A percentile compares a stretch with the other conserved stretches of the same genome.
These are phyloP conservation scores for Calonectria montana DNA, from an alignment of 2,329 filamentous ascomycete genomes.

Conservation along the genomic window DNA sequence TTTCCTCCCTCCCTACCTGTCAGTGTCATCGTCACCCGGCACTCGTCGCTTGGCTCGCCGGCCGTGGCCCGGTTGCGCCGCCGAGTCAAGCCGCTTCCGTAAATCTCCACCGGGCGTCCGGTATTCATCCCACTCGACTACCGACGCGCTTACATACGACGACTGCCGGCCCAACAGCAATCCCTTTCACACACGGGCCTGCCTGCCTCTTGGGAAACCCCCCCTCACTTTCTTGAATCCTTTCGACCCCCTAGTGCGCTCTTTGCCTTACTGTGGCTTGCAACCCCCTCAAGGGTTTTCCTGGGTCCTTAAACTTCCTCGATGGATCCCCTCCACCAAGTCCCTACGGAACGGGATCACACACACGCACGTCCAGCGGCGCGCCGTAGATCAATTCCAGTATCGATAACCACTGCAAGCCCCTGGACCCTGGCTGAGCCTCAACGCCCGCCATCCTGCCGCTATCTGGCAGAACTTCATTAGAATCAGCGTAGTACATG, in stretches of 20 bases:
- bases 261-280: not conserved
- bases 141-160: slow-evolving; percentile 10
- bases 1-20: not conserved
- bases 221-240: not conserved
- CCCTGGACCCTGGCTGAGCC: not conserved
- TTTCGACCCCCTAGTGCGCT: not conserved
- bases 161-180: not conserved
- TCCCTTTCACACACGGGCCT: not conserved
- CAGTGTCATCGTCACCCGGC: not conserved
- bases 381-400: slow-evolving; percentile 6
- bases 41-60: not conserved
- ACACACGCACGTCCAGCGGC: not conserved
- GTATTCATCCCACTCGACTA: slow-evolving; percentile 22
- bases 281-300: not conserved
- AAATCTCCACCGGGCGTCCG: slow-evolving; percentile 21
- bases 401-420: not conserved
- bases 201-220: not conserved
- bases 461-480: not conserved
- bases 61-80: slow-evolving; percentile 10
- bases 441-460: slow-evolving; percentile 18
- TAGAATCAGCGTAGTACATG: slow-evolving; percentile 10
- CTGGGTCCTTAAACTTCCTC: not conserved
- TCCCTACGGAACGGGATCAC: slow-evolving; percentile 10
- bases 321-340: not conserved
- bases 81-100: slow-evolving; percentile 18